A percentile compares a stretch with the other conserved stretches of the same genome.
These are phyloP conservation scores for Stemphylium lycopersici DNA, from an alignment of 2,329 filamentous ascomycete species.

Conservation along the genomic window DNA sequence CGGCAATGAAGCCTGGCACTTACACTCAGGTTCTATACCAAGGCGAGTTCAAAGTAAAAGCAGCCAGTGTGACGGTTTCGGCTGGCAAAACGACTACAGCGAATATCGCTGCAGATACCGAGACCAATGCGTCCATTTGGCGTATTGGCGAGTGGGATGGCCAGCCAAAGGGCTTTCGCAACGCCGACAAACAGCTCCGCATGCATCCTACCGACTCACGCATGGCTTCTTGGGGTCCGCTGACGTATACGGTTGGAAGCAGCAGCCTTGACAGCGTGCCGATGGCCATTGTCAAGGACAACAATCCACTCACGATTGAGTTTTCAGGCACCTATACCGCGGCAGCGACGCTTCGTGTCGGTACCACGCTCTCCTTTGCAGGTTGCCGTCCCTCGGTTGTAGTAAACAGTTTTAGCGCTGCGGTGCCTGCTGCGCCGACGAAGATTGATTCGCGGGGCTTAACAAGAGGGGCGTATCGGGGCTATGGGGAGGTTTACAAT, in stretches of 20 bases:
- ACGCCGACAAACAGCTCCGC: constrained; percentile 69
- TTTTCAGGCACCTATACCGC: constrained; percentile 61
- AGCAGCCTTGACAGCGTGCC: constrained; percentile 62
- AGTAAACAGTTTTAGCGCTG: constrained; percentile 62
- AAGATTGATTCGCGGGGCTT: constrained; percentile 70
- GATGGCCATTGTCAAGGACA: constrained; percentile 69
- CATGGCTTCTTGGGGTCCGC: constrained; percentile 66
- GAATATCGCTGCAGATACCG: constrained; percentile 58
- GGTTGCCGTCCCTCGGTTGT: constrained; percentile 63
- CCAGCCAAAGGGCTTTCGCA: constrained; percentile 64
- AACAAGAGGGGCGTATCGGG: constrained; percentile 69
- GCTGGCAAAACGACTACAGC: constrained; percentile 57
- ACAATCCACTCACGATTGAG: constrained; percentile 67
- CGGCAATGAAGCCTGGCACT: constrained; percentile 69
- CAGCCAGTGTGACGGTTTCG: constrained; percentile 53
- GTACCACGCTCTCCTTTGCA: constrained; percentile 68
- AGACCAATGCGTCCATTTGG: constrained; percentile 62
- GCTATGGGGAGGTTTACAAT: constrained; percentile 68
- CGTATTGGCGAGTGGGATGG: constrained; percentile 71
- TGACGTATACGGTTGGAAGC: constrained; percentile 67
- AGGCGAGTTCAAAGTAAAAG: constrained; percentile 62
- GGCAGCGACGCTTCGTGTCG: constrained; percentile 66
- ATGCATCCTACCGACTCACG: constrained; percentile 72
- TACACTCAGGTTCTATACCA: constrained; percentile 73
- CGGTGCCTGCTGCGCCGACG: constrained; percentile 60